Conservation (phyloP, 192 early-diverging fungal species). For the Blastocladiella britannica region DNA sequence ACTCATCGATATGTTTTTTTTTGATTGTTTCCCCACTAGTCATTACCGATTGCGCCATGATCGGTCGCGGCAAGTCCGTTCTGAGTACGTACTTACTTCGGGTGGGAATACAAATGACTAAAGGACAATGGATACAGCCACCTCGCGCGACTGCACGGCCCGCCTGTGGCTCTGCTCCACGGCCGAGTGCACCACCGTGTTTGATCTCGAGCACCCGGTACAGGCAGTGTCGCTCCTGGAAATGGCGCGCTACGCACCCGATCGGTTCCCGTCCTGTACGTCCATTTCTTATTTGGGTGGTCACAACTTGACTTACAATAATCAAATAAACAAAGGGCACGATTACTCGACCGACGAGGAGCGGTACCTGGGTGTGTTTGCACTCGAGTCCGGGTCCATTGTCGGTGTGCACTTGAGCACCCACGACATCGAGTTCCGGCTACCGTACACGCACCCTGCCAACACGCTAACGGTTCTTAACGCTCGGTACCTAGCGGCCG, state of each 20-base stretch:
- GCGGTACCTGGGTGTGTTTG: background rate
- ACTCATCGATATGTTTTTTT: background rate
- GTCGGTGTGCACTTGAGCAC: background rate
- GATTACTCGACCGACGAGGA: background rate
- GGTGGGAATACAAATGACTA: no score
- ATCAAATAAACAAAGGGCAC: no score
- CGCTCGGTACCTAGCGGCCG: background rate
- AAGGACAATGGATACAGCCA: no score
- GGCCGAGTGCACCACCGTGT: background rate
- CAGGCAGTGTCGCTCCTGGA: background rate
- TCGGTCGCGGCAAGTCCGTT: background rate
- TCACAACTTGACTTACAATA: no score
- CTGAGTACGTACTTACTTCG: background rate
- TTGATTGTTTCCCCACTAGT: background rate
- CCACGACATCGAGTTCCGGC: background rate
- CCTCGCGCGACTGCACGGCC: background rate
- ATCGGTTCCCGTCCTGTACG: no score
- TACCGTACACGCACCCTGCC: background rate
- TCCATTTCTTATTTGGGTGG: no score
- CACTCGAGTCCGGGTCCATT: background rate
- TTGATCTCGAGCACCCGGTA: background rate
- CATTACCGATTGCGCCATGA: background rate
- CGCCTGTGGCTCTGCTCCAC: background rate
- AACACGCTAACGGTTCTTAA: background rate
- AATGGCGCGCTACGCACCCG: background rate